Evolutionary conservation across 495 filamentous ascomycete genomes (phyloP).

Genomic region (Trichocladium antarcticum): DNA sequence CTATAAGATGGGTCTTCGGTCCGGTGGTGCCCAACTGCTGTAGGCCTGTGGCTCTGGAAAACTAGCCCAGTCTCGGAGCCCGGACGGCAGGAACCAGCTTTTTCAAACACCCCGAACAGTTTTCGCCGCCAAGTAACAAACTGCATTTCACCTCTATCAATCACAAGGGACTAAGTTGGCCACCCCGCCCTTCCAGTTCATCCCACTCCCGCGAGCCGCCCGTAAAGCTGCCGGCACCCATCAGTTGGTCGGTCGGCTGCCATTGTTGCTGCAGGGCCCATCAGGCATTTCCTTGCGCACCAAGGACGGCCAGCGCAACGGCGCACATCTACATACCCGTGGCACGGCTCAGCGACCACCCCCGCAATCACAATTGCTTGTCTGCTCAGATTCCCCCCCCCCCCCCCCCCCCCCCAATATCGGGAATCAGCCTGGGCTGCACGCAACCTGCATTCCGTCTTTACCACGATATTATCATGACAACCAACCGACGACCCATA

Average conservation of each 20-base stretch:
- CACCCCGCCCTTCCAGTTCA: not conserved
- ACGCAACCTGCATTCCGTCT: slow-evolving; percentile 23
- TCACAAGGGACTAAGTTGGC: slow-evolving; percentile 2
- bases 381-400: slow-evolving; percentile 18
- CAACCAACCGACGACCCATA: slow-evolving; percentile 41
- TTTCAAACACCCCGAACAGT: not conserved
- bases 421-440: slow-evolving; percentile 33
- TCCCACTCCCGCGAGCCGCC: slow-evolving; percentile 8
- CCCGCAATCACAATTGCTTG: slow-evolving; percentile 9
- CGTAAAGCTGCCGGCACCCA: slow-evolving; percentile 16
- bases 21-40: slow-evolving; percentile 24
- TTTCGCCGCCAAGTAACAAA: not conserved
- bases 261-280: slow-evolving; percentile 2
- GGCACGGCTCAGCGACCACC: slow-evolving; percentile 2
- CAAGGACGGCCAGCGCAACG: slow-evolving; percentile 9
- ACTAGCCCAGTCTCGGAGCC: slow-evolving; percentile 23
- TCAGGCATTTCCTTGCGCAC: slow-evolving; percentile 15
- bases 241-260: not conserved
- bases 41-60: slow-evolving; percentile 14
- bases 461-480: slow-evolving; percentile 43
- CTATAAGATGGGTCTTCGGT: slow-evolving; percentile 31
- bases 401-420: slow-evolving; percentile 24
- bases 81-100: slow-evolving; percentile 10
- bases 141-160: not conserved
- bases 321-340: slow-evolving; percentile 14